These are phyloP conservation scores for Sextonia rubra DNA, from an alignment of 164 flowering plant species.

Conservation along the genomic window DNA sequence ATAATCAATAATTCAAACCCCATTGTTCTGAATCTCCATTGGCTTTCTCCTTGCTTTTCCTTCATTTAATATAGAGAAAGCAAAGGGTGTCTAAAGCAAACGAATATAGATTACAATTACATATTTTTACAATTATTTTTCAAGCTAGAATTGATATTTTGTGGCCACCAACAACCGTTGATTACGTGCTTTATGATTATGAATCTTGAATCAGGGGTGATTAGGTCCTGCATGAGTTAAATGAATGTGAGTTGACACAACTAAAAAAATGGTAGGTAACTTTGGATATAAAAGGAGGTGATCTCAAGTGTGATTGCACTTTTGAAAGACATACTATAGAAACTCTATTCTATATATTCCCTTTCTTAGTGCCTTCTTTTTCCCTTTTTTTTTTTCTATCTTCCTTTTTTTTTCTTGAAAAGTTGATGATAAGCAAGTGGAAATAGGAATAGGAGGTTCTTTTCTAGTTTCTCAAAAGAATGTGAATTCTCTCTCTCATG, in stretches of 20 bases:
- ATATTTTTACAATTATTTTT: too few species aligned
- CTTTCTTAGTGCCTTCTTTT: not conserved
- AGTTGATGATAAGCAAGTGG: not conserved
- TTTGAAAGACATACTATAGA: not conserved
- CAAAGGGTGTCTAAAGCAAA: not conserved
- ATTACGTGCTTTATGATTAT: not conserved
- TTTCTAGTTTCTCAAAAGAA: not conserved
- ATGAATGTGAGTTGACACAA: not conserved
- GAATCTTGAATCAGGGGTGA: not conserved
- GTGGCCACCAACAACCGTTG: too few species aligned
- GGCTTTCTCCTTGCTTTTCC: not conserved
- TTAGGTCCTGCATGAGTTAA: not conserved
- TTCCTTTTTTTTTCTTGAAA: not conserved
- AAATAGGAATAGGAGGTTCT: not conserved
- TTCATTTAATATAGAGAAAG: not conserved
- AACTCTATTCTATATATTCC: not conserved
- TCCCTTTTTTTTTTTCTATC: not conserved
- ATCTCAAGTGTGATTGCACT: not conserved
- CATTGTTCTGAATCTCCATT: not conserved
- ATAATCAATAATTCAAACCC: slow-evolving; percentile 4
- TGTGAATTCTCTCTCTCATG: not conserved
- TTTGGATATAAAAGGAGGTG: not conserved
- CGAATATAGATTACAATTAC: not conserved
- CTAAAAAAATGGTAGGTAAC: not conserved
- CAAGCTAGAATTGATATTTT: too few species aligned